Conservation (phyloP, 2,329 filamentous ascomycete species). For the Fusarium subglutinans region DNA sequence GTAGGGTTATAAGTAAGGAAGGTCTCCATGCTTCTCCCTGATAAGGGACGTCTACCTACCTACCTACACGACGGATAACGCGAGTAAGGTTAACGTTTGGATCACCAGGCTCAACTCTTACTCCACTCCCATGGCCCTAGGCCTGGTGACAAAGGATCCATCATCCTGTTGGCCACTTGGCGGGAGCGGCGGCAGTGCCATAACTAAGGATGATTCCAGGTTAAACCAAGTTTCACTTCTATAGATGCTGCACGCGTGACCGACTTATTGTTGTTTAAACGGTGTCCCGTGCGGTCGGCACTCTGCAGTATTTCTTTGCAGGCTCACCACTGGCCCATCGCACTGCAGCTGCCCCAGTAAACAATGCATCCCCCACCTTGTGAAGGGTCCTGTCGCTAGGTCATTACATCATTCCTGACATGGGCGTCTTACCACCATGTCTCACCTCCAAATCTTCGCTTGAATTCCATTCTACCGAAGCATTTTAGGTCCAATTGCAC, state of each 20-base stretch:
- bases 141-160: conserved; percentile 15
- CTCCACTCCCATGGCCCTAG: conserved; percentile 4
- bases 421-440: conserved; percentile 3
- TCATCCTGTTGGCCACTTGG: neutral
- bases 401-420: conserved; percentile 26
- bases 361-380: conserved; percentile 7
- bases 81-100: conserved; percentile 19
- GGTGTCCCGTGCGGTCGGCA: conserved; percentile 12
- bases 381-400: conserved; percentile 11
- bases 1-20: conserved; percentile 1
- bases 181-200: conserved; percentile 19
- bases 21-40: neutral
- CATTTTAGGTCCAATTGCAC: conserved; percentile 8
- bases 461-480: conserved; percentile 3
- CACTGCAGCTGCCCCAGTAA: conserved; percentile 6
- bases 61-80: neutral
- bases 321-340: conserved; percentile 12
- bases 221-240: conserved; percentile 19
- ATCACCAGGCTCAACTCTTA: conserved; percentile 11
- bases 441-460: conserved; percentile 11
- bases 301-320: neutral
- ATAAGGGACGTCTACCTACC: neutral
- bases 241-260: conserved; percentile 25
- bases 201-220: neutral
- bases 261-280: conserved; percentile 9